Evolutionary conservation across 805 yeast species (phyloP).

Genomic region (Candida glaebosa): DNA sequence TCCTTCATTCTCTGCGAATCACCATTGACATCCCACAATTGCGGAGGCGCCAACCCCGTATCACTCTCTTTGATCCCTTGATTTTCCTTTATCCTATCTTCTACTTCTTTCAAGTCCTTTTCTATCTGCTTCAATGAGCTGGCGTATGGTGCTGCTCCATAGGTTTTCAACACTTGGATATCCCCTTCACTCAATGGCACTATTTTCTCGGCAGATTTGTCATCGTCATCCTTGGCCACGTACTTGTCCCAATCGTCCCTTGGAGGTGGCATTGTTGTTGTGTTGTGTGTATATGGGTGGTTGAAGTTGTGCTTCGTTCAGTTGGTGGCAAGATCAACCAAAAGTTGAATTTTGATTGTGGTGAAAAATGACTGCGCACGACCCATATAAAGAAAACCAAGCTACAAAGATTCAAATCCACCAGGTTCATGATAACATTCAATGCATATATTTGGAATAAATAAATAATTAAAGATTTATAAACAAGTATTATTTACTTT

Average conservation of each 20-base stretch:
- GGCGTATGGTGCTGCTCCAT: conserved; percentile 97
- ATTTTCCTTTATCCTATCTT: conserved; percentile 86
- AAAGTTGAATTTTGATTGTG: neutral
- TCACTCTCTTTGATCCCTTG: conserved; percentile 94
- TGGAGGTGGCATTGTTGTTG: conserved; percentile 77
- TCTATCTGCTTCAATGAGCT: conserved; percentile 76
- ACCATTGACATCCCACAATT: conserved; percentile 95
- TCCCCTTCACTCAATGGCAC: conserved; percentile 93
- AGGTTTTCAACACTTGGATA: conserved; percentile 93
- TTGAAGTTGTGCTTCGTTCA: too few relatives aligned
- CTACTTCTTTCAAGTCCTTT: conserved; percentile 80
- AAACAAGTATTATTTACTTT: conserved; percentile 4
- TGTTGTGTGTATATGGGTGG: neutral
- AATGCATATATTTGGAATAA: conserved; percentile 6
- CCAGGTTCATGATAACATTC: conserved; percentile 4
- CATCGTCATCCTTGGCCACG: conserved; percentile 69
- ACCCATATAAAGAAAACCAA: too few relatives aligned
- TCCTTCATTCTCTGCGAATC: conserved; percentile 90
- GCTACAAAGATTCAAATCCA: too few relatives aligned
- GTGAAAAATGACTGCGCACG: neutral
- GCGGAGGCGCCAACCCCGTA: conserved; percentile 97
- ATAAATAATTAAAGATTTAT: conserved; percentile 4
- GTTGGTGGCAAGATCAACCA: conserved; percentile 2
- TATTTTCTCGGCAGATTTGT: conserved; percentile 64
- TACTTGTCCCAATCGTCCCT: conserved; percentile 99